phyloP scores from a whole-genome alignment of 179 eudicot genomes.

The Spinacia oleracea region DNA sequence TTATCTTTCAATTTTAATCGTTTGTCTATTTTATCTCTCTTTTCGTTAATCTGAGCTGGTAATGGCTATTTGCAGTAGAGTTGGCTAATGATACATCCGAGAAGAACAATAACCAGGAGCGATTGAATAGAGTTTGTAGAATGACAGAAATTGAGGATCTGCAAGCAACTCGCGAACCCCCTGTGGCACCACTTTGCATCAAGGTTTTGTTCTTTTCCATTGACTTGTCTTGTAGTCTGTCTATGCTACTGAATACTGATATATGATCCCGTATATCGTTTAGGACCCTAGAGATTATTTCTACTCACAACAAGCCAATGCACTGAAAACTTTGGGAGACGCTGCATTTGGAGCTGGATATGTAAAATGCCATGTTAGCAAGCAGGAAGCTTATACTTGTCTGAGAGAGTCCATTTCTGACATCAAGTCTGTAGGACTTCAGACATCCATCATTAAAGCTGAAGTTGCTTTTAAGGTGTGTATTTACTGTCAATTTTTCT shows the following conservation, averaged over 20 bases:
- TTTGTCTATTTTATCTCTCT: not conserved
- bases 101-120: constrained; percentile 47
- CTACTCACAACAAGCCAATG: constrained; percentile 93
- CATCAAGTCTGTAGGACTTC: constrained; percentile 53
- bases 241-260: constrained; percentile 11
- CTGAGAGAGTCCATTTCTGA: constrained; percentile 55
- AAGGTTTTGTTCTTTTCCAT: constrained; percentile 50
- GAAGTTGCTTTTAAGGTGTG: constrained; percentile 69
- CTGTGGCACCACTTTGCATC: constrained; percentile 86
- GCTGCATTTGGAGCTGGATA: constrained; percentile 47
- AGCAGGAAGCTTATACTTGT: constrained; percentile 63
- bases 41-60: not conserved
- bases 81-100: constrained; percentile 59
- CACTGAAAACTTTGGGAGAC: constrained; percentile 64
- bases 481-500: constrained; percentile 10
- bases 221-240: constrained; percentile 20
- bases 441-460: constrained; percentile 62
- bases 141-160: constrained; percentile 94
- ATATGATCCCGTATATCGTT: constrained; percentile 16
- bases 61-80: constrained; percentile 48
- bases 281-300: constrained; percentile 99
- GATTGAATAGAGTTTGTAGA: constrained; percentile 57
- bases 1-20: not conserved
- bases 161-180: constrained; percentile 81
- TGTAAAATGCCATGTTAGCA: constrained; percentile 47